These are phyloP conservation scores for Meyerozyma athensensis DNA, from an alignment of 1,139 yeast genomes.

Conservation along the genomic window DNA sequence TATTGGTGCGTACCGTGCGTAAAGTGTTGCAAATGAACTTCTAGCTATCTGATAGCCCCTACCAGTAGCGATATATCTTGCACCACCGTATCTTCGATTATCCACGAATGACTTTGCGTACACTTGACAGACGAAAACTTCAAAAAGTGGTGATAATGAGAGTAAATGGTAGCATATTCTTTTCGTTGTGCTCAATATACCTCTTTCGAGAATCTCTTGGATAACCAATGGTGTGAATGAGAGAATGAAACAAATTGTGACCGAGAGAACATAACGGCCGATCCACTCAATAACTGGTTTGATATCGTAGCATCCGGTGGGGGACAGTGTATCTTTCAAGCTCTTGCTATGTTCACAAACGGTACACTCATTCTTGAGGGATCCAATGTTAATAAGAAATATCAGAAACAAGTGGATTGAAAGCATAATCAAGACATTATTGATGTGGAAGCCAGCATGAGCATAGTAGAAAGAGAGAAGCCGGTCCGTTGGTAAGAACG, in stretches of 20 bases:
- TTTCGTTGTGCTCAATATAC: constrained; percentile 55
- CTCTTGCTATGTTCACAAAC: constrained; percentile 52
- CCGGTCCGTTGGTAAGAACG: constrained; percentile 72
- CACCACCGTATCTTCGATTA: constrained; percentile 78
- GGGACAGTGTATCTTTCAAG: constrained; percentile 55
- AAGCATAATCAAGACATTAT: constrained; percentile 71
- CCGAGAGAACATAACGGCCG: constrained; percentile 71
- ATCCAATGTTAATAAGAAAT: constrained; percentile 62
- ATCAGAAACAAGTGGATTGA: constrained; percentile 71
- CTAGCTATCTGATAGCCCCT: constrained; percentile 79
- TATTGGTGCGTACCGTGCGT: constrained; percentile 57
- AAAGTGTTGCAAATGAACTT: constrained; percentile 53
- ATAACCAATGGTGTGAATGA: constrained; percentile 76
- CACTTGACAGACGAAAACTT: constrained; percentile 81
- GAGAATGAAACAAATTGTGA: constrained; percentile 77
- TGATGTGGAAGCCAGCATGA: constrained; percentile 86
- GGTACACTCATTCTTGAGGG: constrained; percentile 57
- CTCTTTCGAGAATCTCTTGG: constrained; percentile 79
- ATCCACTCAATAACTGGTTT: constrained; percentile 79
- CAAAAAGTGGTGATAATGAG: constrained; percentile 79
- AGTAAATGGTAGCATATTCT: constrained; percentile 61
- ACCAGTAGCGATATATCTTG: constrained; percentile 79
- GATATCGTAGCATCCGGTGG: constrained; percentile 72
- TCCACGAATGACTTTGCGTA: constrained; percentile 67
- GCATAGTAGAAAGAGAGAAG: constrained; percentile 85